phyloP scores from a whole-genome alignment of 2,329 filamentous ascomycete genomes.

The Xylaria sp. region DNA sequence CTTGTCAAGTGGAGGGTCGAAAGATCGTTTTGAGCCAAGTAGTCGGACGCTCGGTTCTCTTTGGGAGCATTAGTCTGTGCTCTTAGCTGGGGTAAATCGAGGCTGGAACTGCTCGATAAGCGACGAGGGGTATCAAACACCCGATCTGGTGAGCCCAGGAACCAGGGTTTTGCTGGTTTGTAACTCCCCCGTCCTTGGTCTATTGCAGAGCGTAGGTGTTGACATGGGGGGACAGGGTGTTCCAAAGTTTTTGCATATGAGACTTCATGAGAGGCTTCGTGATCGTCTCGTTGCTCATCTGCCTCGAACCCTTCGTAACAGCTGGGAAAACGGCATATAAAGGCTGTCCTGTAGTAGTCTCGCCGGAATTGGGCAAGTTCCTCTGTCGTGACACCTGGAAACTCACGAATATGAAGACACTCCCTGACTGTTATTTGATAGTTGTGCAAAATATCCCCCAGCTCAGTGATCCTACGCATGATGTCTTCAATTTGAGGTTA shows the following conservation, averaged over 20 bases:
- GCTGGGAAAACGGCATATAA: conserved; percentile 3
- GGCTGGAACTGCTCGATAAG: too few species aligned
- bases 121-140: too few species aligned
- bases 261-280: conserved; percentile 3
- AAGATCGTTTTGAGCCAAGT: neutral
- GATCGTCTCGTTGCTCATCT: neutral
- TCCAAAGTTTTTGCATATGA: neutral
- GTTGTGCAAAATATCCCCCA: conserved; percentile 2
- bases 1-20: neutral
- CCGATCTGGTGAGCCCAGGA: too few species aligned
- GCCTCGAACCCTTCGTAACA: conserved; percentile 6
- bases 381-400: conserved; percentile 2
- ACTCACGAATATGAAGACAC: neutral
- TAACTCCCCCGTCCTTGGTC: neutral
- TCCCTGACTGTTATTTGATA: neutral
- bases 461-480: neutral
- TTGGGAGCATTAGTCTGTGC: neutral
- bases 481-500: neutral
- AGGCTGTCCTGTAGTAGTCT: neutral
- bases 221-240: neutral
- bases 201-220: neutral
- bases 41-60: neutral
- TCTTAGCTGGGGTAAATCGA: too few species aligned
- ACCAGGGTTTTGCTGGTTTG: neutral
- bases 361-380: conserved; percentile 3